Percentiles rank a stretch among this genome's conserved stretches.
Evolutionary conservation across 768 basidiomycete genomes (phyloP).

Genomic region (Suillus plorans): DNA sequence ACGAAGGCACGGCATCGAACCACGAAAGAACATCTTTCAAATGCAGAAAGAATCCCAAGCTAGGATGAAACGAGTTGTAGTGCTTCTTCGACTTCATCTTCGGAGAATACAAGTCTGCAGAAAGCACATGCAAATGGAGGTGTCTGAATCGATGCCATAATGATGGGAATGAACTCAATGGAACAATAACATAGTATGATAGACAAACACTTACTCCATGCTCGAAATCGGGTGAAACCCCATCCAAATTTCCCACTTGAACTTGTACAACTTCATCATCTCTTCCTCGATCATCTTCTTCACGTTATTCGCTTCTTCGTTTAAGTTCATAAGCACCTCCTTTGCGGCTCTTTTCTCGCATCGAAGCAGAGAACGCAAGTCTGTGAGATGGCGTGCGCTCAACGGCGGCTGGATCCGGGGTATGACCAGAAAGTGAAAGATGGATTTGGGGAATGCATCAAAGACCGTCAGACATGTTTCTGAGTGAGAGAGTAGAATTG

Average conservation of each 20-base stretch:
- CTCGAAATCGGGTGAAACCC: conserved; percentile 89
- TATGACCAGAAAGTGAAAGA: conserved; percentile 84
- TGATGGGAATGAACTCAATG: not conserved
- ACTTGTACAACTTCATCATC: conserved; percentile 71
- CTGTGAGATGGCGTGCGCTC: conserved; percentile 42
- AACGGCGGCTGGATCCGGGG: conserved; percentile 48
- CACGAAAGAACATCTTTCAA: conserved; percentile 77
- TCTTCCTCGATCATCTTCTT: conserved; percentile 70
- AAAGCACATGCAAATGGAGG: conserved; percentile 83
- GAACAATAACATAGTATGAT: not conserved
- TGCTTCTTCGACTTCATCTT: conserved; percentile 85
- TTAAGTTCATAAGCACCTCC: conserved; percentile 50
- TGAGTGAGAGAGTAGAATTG: conserved; percentile 60
- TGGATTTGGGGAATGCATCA: conserved; percentile 79
- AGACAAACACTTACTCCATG: conserved; percentile 69
- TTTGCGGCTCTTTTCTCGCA: conserved; percentile 55
- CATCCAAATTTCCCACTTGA: conserved; percentile 72
- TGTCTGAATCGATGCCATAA: conserved; percentile 46
- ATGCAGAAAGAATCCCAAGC: conserved; percentile 78
- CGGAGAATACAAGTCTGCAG: conserved; percentile 69
- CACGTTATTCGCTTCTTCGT: conserved; percentile 54
- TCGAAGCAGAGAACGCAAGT: conserved; percentile 55
- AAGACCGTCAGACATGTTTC: conserved; percentile 63
- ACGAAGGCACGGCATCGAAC: conserved; percentile 68
- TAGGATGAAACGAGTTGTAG: conserved; percentile 88